Evolutionary conservation across 306 rosid species (phyloP).

Genomic region (Quercus gilva): DNA sequence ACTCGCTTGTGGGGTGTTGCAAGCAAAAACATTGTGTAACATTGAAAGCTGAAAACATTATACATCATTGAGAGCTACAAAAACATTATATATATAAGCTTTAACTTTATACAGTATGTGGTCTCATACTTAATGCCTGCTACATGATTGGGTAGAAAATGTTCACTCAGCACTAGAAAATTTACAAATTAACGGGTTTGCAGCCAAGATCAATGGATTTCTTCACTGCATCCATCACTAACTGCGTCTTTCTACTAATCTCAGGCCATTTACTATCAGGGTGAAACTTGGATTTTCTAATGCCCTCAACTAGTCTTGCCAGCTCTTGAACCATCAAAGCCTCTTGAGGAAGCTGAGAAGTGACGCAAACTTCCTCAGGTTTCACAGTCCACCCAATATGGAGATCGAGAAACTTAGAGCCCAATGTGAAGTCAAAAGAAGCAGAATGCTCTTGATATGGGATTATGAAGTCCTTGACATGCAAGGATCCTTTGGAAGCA

Average conservation of each 20-base stretch:
- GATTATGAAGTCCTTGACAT: constrained; percentile 56
- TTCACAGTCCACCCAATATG: constrained; percentile 58
- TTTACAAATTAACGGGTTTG: constrained; percentile 48
- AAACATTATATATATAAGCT: not conserved
- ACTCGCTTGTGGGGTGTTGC: not conserved
- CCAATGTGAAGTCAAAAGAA: constrained; percentile 42
- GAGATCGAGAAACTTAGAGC: constrained; percentile 57
- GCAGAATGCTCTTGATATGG: constrained; percentile 60
- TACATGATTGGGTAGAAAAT: not conserved
- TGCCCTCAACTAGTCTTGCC: constrained; percentile 42
- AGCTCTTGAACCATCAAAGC: constrained; percentile 73
- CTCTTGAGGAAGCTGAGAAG: constrained; percentile 62
- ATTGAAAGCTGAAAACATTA: not conserved
- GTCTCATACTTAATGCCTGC: not conserved
- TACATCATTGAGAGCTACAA: not conserved
- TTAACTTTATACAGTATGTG: not conserved
- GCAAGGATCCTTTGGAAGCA: constrained; percentile 57
- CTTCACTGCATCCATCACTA: constrained; percentile 68
- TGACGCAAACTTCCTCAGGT: constrained; percentile 52
- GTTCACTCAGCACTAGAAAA: not conserved
- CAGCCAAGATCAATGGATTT: constrained; percentile 62
- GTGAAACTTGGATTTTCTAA: constrained; percentile 28
- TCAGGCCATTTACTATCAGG: constrained; percentile 62
- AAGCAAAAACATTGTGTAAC: not conserved
- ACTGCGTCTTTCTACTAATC: constrained; percentile 63